Evolutionary conservation across 78 protist genomes (phyloP), one percentile per base, ranked within the genome.

Genomic region (Dictyostelium purpureum): DNA sequence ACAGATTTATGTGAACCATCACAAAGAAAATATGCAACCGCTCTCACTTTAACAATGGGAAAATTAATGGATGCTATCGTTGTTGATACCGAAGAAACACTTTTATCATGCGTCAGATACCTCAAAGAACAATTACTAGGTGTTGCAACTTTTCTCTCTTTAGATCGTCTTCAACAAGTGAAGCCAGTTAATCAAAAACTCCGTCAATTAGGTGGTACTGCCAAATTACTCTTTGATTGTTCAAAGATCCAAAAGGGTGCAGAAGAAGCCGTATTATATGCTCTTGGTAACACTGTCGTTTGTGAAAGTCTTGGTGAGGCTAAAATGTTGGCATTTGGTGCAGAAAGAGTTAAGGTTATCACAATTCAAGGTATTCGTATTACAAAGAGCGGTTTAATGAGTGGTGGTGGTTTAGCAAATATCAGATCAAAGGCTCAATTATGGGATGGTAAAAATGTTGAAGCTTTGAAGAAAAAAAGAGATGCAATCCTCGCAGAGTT

Each of bases 281-380:
- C 97, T 12, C 45, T 91, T 26, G 99, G 99, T 35, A 94, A 93
- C 57, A 95, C 99, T 2, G 43, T 99, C 2, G 94, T 98, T 24
- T 92, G 97, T 63, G 99, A 98, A 57, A 63, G 82, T 5, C 33
- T 96, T 26, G 73, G 78, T 1, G 98, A 98, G 38, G 99, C 99
- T 0, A 69, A 83, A 0, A 4, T 28, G 24, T 38, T 97, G 31
- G 92, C 94, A 4, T 98, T 83, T 56, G 87, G 75, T 21, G 88
- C 19, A 2, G 37, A 51, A 1, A 9, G 87, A 10, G 4, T 51
- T n/a, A 65, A 47, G 21, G 94, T 94, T 0, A 97, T 98, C 37
- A 95, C 99, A 11, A 28, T 97, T 14, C 97, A 98, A 7, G 99
- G 99, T 26, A 80, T 97, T 19, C 51, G 94, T 45, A 96, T 99